Conservation (phyloP, 352 stramenopile species). For the Pythium oligandrum region DNA sequence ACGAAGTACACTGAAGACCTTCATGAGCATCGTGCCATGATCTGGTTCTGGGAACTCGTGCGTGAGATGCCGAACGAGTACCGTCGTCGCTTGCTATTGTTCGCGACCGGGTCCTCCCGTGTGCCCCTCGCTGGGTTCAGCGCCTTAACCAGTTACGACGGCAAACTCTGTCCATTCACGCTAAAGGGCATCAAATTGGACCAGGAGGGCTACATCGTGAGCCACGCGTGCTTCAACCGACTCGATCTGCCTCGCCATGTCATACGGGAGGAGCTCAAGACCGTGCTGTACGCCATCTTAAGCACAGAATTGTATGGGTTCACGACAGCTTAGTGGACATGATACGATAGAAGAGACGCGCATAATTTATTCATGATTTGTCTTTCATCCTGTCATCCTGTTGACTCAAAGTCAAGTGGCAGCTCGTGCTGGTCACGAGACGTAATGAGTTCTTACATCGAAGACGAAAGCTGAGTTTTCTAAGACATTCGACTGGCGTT, state of each 20-base stretch:
- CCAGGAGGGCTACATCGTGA: constrained; percentile 24
- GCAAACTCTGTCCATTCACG: constrained; percentile 68
- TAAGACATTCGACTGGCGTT: too few species aligned
- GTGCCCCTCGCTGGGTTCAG: constrained; percentile 72
- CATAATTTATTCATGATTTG: too few species aligned
- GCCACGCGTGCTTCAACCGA: constrained; percentile 66
- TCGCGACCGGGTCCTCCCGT: constrained; percentile 74
- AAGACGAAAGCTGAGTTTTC: too few species aligned
- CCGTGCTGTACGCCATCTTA: constrained; percentile 39
- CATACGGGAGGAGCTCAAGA: constrained; percentile 65
- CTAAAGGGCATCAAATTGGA: constrained; percentile 40
- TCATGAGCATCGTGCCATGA: constrained; percentile 23
- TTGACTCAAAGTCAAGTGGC: too few species aligned
- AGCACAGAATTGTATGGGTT: constrained; percentile 58
- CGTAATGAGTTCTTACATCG: too few species aligned
- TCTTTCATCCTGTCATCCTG: too few species aligned
- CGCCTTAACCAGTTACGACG: constrained; percentile 78
- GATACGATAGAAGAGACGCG: background rate
- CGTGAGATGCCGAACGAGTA: constrained; percentile 82
- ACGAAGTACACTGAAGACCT: constrained; percentile 62
- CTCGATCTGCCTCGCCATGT: constrained; percentile 94
- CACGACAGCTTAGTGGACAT: constrained; percentile 33
- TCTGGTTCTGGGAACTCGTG: constrained; percentile 97
- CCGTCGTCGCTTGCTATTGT: constrained; percentile 65
- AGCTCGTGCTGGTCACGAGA: too few species aligned